Percentiles rank a stretch among this genome's conserved stretches.
These are phyloP conservation scores for Biscutella laevigata DNA, from an alignment of 441 rosid species.

Conservation along the genomic window DNA sequence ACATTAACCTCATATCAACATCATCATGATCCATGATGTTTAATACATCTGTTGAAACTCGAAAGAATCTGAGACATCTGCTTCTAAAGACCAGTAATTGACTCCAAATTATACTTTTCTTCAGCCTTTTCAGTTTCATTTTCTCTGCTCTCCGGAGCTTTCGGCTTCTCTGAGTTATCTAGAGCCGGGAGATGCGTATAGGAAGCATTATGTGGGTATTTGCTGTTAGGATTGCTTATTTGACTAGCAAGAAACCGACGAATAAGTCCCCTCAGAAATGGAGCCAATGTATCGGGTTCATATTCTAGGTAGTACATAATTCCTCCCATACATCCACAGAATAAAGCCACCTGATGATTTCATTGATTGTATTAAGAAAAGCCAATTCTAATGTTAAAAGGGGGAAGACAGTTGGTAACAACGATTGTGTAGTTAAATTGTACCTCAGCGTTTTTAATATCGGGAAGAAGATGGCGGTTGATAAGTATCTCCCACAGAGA, in stretches of 20 bases:
- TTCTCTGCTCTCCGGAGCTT: slow-evolving; percentile 42
- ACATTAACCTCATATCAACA: background rate
- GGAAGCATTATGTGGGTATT: slow-evolving; percentile 51
- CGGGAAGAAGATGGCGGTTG: slow-evolving; percentile 82
- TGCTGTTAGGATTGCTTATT: slow-evolving; percentile 68
- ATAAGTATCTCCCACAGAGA: slow-evolving; percentile 89
- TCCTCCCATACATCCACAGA: slow-evolving; percentile 98
- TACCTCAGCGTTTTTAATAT: slow-evolving; percentile 91
- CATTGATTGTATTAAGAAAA: background rate
- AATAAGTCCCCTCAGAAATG: slow-evolving; percentile 79
- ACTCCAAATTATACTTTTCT: slow-evolving; percentile 78
- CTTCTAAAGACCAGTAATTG: slow-evolving; percentile 80
- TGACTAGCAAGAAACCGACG: slow-evolving; percentile 93
- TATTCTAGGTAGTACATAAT: slow-evolving; percentile 88
- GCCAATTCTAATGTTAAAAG: background rate
- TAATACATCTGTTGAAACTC: too few relatives aligned
- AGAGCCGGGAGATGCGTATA: slow-evolving; percentile 58
- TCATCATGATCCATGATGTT: slow-evolving; percentile 1
- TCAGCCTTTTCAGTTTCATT: slow-evolving; percentile 40
- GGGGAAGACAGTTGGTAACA: background rate
- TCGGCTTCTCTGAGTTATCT: slow-evolving; percentile 54
- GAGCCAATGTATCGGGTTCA: slow-evolving; percentile 95
- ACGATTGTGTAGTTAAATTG: background rate
- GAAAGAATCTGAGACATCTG: slow-evolving; percentile 3
- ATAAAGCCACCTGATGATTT: slow-evolving; percentile 79